Conservation (phyloP, 441 rosid genomes). For the Gossypium gossypioides region DNA sequence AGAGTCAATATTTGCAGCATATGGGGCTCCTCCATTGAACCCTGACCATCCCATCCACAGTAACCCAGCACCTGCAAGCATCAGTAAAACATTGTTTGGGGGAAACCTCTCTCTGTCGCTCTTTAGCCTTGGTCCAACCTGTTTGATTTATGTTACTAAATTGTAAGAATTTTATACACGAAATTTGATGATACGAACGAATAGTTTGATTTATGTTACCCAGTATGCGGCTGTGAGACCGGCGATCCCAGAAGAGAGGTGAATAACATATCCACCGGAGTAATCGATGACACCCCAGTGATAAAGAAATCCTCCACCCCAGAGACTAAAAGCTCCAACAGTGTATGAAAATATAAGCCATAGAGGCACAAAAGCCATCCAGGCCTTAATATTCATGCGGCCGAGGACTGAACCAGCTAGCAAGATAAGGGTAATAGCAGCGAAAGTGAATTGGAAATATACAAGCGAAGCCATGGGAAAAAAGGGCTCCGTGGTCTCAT, state of each 20-base stretch:
- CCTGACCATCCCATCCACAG: slow-evolving; percentile 96
- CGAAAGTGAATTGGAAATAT: slow-evolving; percentile 69
- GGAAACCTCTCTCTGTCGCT: slow-evolving; percentile 77
- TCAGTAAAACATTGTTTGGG: slow-evolving; percentile 71
- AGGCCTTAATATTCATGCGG: slow-evolving; percentile 70
- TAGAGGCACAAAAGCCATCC: slow-evolving; percentile 85
- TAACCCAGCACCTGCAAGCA: slow-evolving; percentile 84
- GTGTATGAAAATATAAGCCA: slow-evolving; percentile 70
- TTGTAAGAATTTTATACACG: not conserved
- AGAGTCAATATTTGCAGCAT: slow-evolving; percentile 55
- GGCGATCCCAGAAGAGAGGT: slow-evolving; percentile 65
- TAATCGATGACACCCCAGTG: slow-evolving; percentile 80
- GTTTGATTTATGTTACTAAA: not conserved
- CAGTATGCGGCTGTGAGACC: slow-evolving; percentile 80
- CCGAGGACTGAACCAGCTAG: slow-evolving; percentile 75
- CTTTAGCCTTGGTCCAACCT: slow-evolving; percentile 72
- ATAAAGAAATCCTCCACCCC: slow-evolving; percentile 78
- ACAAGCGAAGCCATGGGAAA: slow-evolving; percentile 66
- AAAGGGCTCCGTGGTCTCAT: slow-evolving; percentile 23
- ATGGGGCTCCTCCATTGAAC: slow-evolving; percentile 87
- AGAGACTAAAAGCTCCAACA: slow-evolving; percentile 65
- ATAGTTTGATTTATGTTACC: slow-evolving; percentile 25
- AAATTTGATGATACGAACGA: not conserved
- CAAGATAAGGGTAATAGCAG: slow-evolving; percentile 65
- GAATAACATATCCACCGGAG: slow-evolving; percentile 79